Evolutionary conservation across 169 alveolate genomes (phyloP).

Genomic region (Sarcocystis neurona): DNA sequence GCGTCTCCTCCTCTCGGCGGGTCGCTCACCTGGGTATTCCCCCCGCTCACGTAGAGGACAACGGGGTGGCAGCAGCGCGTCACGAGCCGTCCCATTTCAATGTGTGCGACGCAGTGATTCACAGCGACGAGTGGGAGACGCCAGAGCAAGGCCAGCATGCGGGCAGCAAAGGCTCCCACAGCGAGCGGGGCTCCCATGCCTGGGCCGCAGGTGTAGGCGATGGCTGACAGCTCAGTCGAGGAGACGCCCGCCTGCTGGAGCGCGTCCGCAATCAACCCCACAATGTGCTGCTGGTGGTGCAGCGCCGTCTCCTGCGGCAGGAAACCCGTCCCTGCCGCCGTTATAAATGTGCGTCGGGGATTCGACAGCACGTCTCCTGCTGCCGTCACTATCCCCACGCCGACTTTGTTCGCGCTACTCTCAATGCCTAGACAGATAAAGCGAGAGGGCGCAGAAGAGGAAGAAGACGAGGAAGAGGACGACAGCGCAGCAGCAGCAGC

Average conservation of each 20-base stretch:
- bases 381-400: constrained; percentile 94
- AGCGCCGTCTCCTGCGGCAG: constrained; percentile 96
- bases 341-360: constrained; percentile 93
- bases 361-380: constrained; percentile 94
- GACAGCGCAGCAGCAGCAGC: too few species aligned
- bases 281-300: constrained; percentile 93
- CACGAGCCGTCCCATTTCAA: constrained; percentile 98
- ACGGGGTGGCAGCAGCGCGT: constrained; percentile 94
- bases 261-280: constrained; percentile 87
- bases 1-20: too few species aligned
- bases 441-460: too few species aligned
- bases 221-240: constrained; percentile 81
- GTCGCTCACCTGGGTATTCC: constrained; percentile 91
- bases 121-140: constrained; percentile 96
- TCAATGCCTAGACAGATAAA: constrained; percentile 92
- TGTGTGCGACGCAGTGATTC: constrained; percentile 99
- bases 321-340: constrained; percentile 99
- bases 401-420: constrained; percentile 98
- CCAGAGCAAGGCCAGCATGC: constrained; percentile 91
- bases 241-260: constrained; percentile 86
- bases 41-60: constrained; percentile 97
- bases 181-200: constrained; percentile 98
- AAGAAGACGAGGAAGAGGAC: too few species aligned
- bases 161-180: constrained; percentile 96
- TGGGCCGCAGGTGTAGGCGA: constrained; percentile 99